phyloP scores from a whole-genome alignment of 2,329 filamentous ascomycete species.

The Colletotrichum destructivum region DNA sequence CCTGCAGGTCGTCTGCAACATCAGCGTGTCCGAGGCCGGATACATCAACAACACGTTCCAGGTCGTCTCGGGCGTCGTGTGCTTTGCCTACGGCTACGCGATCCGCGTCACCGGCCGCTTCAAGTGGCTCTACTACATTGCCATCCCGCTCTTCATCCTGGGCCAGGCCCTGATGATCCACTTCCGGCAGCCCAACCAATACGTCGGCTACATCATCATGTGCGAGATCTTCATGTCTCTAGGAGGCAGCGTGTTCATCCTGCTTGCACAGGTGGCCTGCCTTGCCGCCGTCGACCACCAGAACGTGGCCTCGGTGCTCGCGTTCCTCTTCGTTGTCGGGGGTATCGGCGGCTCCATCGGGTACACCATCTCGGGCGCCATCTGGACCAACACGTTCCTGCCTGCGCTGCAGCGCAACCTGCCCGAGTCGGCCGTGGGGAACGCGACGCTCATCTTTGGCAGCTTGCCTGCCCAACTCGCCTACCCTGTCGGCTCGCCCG shows the following conservation, averaged over 20 bases:
- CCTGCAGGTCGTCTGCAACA: constrained; percentile 65
- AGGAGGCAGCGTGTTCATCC: constrained; percentile 44
- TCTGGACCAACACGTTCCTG: constrained; percentile 60
- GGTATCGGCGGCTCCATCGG: constrained; percentile 63
- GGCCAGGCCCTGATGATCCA: constrained; percentile 64
- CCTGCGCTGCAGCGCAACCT: constrained; percentile 64
- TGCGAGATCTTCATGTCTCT: constrained; percentile 63
- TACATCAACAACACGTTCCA: constrained; percentile 66
- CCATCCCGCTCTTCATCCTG: constrained; percentile 68
- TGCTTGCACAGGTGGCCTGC: constrained; percentile 71
- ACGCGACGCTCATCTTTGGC: constrained; percentile 65
- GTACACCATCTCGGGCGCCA: constrained; percentile 58
- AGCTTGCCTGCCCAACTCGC: constrained; percentile 65
- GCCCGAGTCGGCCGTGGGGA: constrained; percentile 55
- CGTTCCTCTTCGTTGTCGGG: constrained; percentile 61
- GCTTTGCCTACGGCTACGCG: constrained; percentile 63
- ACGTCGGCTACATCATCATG: constrained; percentile 55
- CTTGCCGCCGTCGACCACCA: constrained; percentile 69
- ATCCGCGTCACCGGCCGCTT: constrained; percentile 63
- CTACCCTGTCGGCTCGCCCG: constrained; percentile 60
- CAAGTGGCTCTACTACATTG: constrained; percentile 62
- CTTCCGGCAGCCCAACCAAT: constrained; percentile 55
- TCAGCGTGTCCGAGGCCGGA: constrained; percentile 58
- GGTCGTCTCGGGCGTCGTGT: constrained; percentile 66
- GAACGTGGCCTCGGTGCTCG: constrained; percentile 65